A percentile compares a stretch with the other conserved stretches of the same genome.
phyloP scores from a whole-genome alignment of 306 rosid genomes.

The Cotoneaster glaucophyllus region DNA sequence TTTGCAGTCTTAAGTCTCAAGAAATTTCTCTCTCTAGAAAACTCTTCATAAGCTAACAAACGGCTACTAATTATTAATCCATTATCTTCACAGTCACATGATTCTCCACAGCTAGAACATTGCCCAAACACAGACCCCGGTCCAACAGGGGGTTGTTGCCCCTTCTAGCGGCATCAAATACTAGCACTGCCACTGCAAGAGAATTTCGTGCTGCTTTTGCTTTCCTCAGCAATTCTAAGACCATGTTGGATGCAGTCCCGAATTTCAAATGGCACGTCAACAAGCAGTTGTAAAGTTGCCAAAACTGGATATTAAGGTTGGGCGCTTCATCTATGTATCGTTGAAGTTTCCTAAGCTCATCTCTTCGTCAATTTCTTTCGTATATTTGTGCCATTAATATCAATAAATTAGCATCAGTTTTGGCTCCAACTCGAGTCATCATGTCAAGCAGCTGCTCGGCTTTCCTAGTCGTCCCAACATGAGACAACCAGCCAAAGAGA shows the following conservation, averaged over 20 bases:
- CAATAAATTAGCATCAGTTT: slow-evolving; percentile 53
- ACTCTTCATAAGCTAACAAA: slow-evolving; percentile 45
- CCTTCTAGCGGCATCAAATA: slow-evolving; percentile 23
- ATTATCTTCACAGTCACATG: slow-evolving; percentile 20
- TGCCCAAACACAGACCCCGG: slow-evolving; percentile 13
- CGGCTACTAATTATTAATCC: not conserved
- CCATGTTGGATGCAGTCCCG: slow-evolving; percentile 83
- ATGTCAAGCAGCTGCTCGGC: slow-evolving; percentile 85
- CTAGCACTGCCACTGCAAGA: slow-evolving; percentile 48
- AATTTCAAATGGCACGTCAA: slow-evolving; percentile 76
- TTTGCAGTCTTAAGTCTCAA: slow-evolving; percentile 48
- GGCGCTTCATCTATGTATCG: slow-evolving; percentile 64
- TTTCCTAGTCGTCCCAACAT: slow-evolving; percentile 61
- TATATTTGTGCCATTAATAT: no score
- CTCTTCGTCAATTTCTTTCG: no score
- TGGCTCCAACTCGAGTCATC: slow-evolving; percentile 78
- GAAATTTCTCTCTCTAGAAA: slow-evolving; percentile 45
- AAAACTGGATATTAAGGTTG: slow-evolving; percentile 52
- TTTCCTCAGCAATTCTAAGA: slow-evolving; percentile 73
- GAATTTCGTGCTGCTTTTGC: slow-evolving; percentile 66
- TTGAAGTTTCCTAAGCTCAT: slow-evolving; percentile 63
- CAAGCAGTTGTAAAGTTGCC: slow-evolving; percentile 71
- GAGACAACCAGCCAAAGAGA: slow-evolving; percentile 75
- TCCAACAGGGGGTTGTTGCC: slow-evolving; percentile 23
- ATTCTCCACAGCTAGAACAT: slow-evolving; percentile 17